Base-by-base conservation (phyloP, 108 stramenopile species). In the Schizochytrium sp. region DNA sequence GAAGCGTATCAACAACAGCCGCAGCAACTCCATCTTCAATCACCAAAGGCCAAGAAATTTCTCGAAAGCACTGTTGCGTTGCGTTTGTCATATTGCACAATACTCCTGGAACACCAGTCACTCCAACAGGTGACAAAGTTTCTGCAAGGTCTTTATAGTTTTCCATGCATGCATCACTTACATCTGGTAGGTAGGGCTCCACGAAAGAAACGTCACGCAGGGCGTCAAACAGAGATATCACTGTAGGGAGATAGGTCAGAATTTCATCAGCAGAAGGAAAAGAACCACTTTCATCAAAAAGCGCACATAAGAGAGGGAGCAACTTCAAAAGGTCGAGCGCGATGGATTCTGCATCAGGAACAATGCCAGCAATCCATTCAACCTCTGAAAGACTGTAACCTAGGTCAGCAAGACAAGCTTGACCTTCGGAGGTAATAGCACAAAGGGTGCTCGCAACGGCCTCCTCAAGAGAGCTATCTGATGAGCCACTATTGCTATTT, bases 311-410 rank as follows among this genome's bases (percentile, higher is more conserved):
- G 28, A 83, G 10, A 0, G 76, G 76, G 50, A 83, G 28, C 1
- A 83, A 53, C 55, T 83, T 83, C 15, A 83, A 53, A 10, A 83
- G 53, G 53, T 83, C 76, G 53, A 83, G 76, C 12, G 53, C 76
- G 47, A 83, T 83, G 1, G 76, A 46, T 5, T 83, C 28, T 38
- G 53, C 40, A 28, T 83, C 55, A 10, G 76, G 76, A 0, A 83
- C 76, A 38, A 83, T 42, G 28, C 76, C 55, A 5, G 76, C 53
- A 10, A 83, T 55, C 76, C 76, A 83, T n/a, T 49, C 76, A 5
- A 83, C 76, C 40, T 83, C 50, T 8, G 47, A 47, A 5, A 83
- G 76, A 3, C 47, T 83, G 76, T 83, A 55, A 5, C 76, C 76
- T 17, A 83, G 40, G 28, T 83, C 76, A 15, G 76, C 76, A 46